phyloP scores from a whole-genome alignment of 345 rosid genomes.

The Camelina neglecta region DNA sequence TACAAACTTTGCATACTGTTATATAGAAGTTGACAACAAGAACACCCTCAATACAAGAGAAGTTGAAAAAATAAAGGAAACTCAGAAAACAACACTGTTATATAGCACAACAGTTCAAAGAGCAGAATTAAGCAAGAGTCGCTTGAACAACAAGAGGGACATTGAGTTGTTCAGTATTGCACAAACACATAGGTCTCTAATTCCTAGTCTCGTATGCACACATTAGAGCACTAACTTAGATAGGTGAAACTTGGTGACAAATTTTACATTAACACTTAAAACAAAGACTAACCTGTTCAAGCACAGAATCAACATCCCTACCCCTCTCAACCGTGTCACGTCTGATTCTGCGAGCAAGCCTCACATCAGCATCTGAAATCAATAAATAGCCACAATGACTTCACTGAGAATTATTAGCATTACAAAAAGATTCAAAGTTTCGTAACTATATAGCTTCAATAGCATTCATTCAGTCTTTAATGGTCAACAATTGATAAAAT shows the following conservation, averaged over 20 bases:
- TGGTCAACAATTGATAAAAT: background rate
- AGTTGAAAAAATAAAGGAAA: constrained; percentile 15
- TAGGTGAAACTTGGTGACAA: background rate
- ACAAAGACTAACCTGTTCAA: constrained; percentile 77
- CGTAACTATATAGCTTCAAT: constrained; percentile 8
- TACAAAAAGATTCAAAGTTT: background rate
- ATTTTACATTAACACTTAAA: constrained; percentile 12
- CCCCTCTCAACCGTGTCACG: constrained; percentile 98
- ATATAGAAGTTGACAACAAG: constrained; percentile 29
- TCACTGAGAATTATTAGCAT: constrained; percentile 3
- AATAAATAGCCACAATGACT: constrained; percentile 41
- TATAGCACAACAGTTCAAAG: background rate
- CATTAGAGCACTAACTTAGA: constrained; percentile 12
- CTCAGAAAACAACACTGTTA: background rate
- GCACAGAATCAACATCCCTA: constrained; percentile 93
- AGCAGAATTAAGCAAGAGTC: background rate
- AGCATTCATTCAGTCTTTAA: background rate
- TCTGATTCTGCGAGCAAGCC: constrained; percentile 99
- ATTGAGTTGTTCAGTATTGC: constrained; percentile 2
- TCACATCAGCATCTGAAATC: constrained; percentile 95
- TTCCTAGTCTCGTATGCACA: constrained; percentile 4
- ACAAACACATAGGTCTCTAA: background rate
- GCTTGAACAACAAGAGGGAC: background rate
- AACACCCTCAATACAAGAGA: constrained; percentile 14
- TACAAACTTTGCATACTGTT: constrained; percentile 96